A percentile compares a stretch with the other conserved stretches of the same genome.
Conservation (phyloP, 1,284 basidiomycete genomes). For the Malassezia yamatoensis region DNA sequence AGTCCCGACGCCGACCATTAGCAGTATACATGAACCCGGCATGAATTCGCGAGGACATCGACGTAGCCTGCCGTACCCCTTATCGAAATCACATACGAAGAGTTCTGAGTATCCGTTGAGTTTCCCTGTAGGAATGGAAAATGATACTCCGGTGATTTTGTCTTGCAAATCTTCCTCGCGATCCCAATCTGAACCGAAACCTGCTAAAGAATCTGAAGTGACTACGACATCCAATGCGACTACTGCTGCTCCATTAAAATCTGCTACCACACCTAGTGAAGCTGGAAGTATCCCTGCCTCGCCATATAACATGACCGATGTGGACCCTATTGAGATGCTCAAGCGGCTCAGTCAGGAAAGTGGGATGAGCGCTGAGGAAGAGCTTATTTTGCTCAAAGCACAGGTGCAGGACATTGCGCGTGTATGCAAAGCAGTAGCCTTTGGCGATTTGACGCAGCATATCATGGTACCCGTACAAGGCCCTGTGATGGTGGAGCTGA, state of each 20-base stretch:
- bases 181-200: background rate
- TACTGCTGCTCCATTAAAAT: background rate
- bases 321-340: conserved; percentile 41
- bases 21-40: background rate
- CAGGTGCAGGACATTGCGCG: conserved; percentile 82
- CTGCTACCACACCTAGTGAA: background rate
- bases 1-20: background rate
- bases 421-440: conserved; percentile 89
- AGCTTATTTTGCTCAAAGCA: conserved; percentile 69
- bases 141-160: conserved; percentile 40
- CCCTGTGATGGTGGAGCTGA: conserved; percentile 91
- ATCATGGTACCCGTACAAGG: conserved; percentile 93
- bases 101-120: conserved; percentile 41
- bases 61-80: conserved; percentile 35
- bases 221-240: background rate
- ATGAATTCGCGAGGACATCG: background rate
- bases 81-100: conserved; percentile 39
- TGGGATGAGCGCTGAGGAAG: conserved; percentile 58
- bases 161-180: conserved; percentile 9
- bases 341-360: conserved; percentile 44
- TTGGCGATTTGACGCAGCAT: conserved; percentile 86
- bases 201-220: background rate
- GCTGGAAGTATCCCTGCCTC: background rate
- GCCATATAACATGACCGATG: conserved; percentile 3
- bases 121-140: conserved; percentile 43